phyloP scores from a whole-genome alignment of 1,284 basidiomycete genomes.

The Tetrapyrgos nigripes region DNA sequence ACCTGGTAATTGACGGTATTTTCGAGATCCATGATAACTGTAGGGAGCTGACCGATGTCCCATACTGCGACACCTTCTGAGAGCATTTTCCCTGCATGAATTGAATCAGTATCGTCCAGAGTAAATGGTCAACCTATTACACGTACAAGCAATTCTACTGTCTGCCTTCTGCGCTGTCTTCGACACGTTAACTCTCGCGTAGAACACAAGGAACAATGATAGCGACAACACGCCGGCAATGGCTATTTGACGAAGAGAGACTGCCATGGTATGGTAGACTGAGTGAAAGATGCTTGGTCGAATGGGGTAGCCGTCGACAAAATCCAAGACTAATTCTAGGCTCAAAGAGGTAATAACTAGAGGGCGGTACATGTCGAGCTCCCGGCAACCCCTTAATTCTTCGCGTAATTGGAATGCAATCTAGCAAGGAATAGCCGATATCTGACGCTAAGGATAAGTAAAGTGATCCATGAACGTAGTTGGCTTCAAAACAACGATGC shows the following conservation, averaged over 20 bases:
- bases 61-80: neutral
- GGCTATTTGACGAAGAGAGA: neutral
- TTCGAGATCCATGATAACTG: constrained; percentile 17
- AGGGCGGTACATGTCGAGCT: neutral
- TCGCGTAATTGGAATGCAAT: neutral
- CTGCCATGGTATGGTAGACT: neutral
- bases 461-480: neutral
- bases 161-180: neutral
- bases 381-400: no score
- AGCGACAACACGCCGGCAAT: neutral
- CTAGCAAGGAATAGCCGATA: no score
- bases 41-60: neutral
- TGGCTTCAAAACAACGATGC: neutral
- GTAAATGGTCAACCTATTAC: no score
- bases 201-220: neutral
- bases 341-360: neutral
- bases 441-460: neutral
- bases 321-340: neutral
- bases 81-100: neutral
- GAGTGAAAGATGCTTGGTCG: neutral
- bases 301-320: neutral
- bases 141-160: neutral
- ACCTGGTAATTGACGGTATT: constrained; percentile 24
- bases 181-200: neutral
- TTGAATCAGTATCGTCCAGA: neutral